phyloP scores from a whole-genome alignment of 2,329 filamentous ascomycete genomes.

The Ilyonectria sp. region DNA sequence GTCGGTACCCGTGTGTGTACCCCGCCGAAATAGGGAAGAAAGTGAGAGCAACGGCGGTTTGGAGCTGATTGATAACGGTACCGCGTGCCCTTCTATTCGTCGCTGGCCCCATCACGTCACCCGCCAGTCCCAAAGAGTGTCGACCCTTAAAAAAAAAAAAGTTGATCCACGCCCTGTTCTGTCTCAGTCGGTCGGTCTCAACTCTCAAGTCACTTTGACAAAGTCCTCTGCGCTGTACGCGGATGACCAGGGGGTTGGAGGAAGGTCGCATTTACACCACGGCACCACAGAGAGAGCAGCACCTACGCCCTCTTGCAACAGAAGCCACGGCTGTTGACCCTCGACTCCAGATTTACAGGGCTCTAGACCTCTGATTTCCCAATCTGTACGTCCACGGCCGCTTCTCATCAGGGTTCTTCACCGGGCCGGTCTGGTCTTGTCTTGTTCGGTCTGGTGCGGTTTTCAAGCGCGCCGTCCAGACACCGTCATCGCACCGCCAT shows the following conservation, averaged over 20 bases:
- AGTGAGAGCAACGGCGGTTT: constrained; percentile 19
- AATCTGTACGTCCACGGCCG: neutral
- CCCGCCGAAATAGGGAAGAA: constrained; percentile 35
- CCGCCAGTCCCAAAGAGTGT: constrained; percentile 29
- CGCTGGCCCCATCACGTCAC: constrained; percentile 37
- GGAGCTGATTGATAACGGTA: constrained; percentile 44
- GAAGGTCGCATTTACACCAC: neutral
- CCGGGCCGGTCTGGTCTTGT: constrained; percentile 28
- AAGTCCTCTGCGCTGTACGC: neutral
- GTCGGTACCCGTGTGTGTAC: constrained; percentile 29
- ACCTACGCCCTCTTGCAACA: neutral
- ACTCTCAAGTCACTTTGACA: neutral
- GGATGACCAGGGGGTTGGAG: neutral
- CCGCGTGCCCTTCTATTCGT: constrained; percentile 34
- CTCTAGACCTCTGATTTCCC: neutral
- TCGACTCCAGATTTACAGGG: neutral
- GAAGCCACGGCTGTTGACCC: neutral
- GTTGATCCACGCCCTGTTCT: neutral
- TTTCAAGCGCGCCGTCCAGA: constrained; percentile 38
- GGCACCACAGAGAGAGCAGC: neutral
- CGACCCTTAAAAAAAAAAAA: constrained; percentile 10
- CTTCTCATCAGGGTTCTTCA: constrained; percentile 25
- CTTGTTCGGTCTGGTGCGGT: constrained; percentile 27
- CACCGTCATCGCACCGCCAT: constrained; percentile 40
- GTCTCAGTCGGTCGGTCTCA: neutral